Conservation (phyloP, 1,284 basidiomycete species). For the Mrakiaceae sp. region DNA sequence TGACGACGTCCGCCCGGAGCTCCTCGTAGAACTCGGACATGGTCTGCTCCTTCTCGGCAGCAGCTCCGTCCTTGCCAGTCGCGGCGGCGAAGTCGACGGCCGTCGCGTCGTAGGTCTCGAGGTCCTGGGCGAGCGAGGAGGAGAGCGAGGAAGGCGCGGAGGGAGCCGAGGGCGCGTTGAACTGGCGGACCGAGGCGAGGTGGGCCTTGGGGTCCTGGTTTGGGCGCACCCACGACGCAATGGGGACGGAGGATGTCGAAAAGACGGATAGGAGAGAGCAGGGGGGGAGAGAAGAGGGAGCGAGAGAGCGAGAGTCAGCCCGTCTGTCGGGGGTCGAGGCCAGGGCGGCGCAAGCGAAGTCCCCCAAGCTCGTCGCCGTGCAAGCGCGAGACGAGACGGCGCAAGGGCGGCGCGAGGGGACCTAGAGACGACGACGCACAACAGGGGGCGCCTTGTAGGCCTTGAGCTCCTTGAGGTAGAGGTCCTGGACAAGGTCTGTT, state of each 20-base stretch:
- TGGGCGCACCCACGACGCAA: neutral
- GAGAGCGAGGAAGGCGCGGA: constrained; percentile 54
- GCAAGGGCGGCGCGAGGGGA: neutral
- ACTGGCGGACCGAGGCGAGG: constrained; percentile 64
- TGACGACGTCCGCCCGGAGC: constrained; percentile 44
- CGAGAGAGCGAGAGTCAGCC: neutral
- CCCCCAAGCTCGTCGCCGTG: neutral
- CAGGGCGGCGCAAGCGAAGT: neutral
- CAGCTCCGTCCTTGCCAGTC: constrained; percentile 35
- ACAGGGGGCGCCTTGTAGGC: constrained; percentile 57
- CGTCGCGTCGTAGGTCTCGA: constrained; percentile 45
- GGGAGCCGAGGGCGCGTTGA: constrained; percentile 55
- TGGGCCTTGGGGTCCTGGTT: constrained; percentile 46
- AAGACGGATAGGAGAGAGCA: neutral
- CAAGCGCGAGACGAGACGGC: neutral
- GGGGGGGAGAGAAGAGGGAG: neutral
- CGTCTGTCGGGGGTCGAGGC: neutral
- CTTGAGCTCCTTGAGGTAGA: constrained; percentile 84
- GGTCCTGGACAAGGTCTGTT: constrained; percentile 79
- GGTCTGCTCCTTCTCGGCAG: constrained; percentile 48
- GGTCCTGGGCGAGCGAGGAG: constrained; percentile 65
- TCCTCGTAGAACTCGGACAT: constrained; percentile 43
- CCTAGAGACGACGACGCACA: constrained; percentile 24
- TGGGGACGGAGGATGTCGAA: neutral
- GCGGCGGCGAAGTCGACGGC: constrained; percentile 25